Percentiles rank a stretch among this genome's conserved stretches.
These are phyloP conservation scores for Fusarium xylarioides DNA, from an alignment of 2,329 filamentous ascomycete species.

Conservation along the genomic window DNA sequence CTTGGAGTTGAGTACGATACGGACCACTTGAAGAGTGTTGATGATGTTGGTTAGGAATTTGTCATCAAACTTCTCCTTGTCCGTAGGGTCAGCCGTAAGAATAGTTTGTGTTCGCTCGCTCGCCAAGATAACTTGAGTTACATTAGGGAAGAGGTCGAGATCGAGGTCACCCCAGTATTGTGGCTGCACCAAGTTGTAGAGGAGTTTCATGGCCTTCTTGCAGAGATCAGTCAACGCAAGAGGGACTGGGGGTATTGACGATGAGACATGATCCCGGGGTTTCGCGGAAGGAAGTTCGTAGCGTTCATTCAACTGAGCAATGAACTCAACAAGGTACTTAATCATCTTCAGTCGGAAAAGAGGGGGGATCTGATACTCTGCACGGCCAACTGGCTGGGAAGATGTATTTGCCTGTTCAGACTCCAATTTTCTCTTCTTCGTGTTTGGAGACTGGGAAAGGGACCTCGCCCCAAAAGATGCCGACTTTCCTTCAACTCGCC, in stretches of 20 bases:
- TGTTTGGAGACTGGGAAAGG: constrained; percentile 74
- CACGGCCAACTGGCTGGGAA: constrained; percentile 62
- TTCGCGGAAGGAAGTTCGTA: constrained; percentile 79
- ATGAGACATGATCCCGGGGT: constrained; percentile 61
- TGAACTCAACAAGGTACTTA: constrained; percentile 96
- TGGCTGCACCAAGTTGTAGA: constrained; percentile 85
- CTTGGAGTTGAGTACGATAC: constrained; percentile 88
- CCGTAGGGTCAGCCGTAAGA: constrained; percentile 66
- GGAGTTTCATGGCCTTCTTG: constrained; percentile 82
- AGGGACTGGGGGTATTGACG: constrained; percentile 56
- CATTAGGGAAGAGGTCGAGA: constrained; percentile 88
- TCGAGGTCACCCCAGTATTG: constrained; percentile 93
- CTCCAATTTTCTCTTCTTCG: constrained; percentile 80
- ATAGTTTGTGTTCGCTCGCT: constrained; percentile 77
- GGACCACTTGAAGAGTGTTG: constrained; percentile 92
- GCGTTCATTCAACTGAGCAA: constrained; percentile 86
- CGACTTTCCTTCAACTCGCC: constrained; percentile 70
- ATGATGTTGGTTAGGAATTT: constrained; percentile 88
- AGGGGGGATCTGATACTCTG: constrained; percentile 74
- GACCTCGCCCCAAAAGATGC: constrained; percentile 44
- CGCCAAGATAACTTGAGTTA: constrained; percentile 84
- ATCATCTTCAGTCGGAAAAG: constrained; percentile 80
- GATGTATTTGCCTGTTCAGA: constrained; percentile 64
- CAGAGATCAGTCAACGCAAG: constrained; percentile 78
- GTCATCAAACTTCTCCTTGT: constrained; percentile 80